phyloP scores from a whole-genome alignment of 2,329 filamentous ascomycete genomes.

The Colletotrichum caudatum region DNA sequence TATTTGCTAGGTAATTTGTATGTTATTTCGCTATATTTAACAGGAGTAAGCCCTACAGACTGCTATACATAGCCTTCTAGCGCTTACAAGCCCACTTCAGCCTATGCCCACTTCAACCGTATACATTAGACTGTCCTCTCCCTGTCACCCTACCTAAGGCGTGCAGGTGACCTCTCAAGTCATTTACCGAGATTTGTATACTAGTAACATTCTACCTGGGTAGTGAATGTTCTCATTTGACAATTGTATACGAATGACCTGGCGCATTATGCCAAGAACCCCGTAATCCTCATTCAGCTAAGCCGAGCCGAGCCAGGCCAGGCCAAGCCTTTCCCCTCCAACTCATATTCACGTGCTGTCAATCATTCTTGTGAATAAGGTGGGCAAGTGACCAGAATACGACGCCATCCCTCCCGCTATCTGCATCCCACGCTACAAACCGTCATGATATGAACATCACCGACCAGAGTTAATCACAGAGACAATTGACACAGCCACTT shows the following conservation, averaged over 20 bases:
- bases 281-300: neutral
- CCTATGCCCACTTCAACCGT: too few species aligned
- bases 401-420: constrained; percentile 11
- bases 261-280: neutral
- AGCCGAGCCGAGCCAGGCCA: neutral
- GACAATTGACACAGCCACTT: neutral
- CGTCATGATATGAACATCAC: neutral
- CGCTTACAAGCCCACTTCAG: too few species aligned
- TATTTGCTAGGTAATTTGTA: too few species aligned
- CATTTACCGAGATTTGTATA: neutral
- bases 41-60: too few species aligned
- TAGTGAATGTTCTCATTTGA: neutral
- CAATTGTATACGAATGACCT: neutral
- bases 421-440: neutral
- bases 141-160: neutral
- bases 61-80: too few species aligned
- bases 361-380: constrained; percentile 3
- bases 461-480: neutral
- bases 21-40: too few species aligned
- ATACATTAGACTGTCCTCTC: neutral
- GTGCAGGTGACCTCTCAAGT: neutral
- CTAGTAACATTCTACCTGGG: too few species aligned
- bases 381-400: constrained; percentile 24
- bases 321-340: constrained; percentile 1
- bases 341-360: constrained; percentile 31